Evolutionary conservation across 2,329 filamentous ascomycete genomes (phyloP), one percentile per base, ranked within the genome.

Genomic region (Pestalotiopsis sp.): DNA sequence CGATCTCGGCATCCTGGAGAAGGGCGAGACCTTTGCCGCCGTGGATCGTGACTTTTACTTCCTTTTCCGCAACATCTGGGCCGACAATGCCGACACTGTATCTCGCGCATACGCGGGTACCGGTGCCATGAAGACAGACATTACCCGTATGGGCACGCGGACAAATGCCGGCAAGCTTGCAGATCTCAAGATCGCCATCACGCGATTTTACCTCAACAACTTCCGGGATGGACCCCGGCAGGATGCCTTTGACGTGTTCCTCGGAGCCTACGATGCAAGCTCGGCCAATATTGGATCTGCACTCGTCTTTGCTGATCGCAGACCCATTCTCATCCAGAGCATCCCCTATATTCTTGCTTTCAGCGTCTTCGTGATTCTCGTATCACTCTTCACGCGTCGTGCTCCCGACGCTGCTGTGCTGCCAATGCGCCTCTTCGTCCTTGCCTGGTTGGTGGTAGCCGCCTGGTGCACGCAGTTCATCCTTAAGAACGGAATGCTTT

Each of bases 61-160:
- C 75, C 84, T 98, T 69, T 99, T 98, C 89, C 93, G 96, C 73
- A 98, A 98, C 80, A 86, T 98, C 17, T 99, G 96, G 96, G 96
- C 96, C 38, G 96, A 99, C 82, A 99, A 99, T 76, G 96, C 97
- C 68, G 96, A 99, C 79, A 92, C 97, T 27, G 95, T 99, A 41
- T 97, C 95, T 20, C 92, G 90, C 73, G 91, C 94, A 0, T 99
- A 99, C 81, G 96, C 96, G 1, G 96, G 96, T 67, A 99, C 97
- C 0, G 97, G 96, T 3, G 96, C 96, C 65, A 89, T 99, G 83
- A 99, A 99, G 87, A 99, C 96, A 0, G 97, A 99, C 79, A 94
- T 98, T 75, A 99, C 96, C 2, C 91, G 96, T n/a, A 94, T 94
- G 1, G 97, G 95, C 64, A 90, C 93, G 76, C 90, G 97, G 67